Evolutionary conservation across 2,329 filamentous ascomycete genomes (phyloP).

Genomic region (Tolypocladium paradoxum): DNA sequence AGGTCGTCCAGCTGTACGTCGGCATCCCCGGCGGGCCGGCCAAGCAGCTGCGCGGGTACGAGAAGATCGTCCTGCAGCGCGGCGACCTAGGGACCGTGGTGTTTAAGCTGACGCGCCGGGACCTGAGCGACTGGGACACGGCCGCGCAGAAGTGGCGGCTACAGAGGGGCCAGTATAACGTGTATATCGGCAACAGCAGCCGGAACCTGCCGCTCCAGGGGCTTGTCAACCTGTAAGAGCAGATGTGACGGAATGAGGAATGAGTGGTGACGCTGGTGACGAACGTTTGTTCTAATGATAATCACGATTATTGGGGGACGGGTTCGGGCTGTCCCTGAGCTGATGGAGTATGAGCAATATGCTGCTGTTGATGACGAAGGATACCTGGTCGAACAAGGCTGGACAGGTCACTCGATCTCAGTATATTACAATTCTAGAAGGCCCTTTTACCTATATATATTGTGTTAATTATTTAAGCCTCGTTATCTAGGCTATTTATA

Average conservation of each 20-base stretch:
- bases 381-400: not conserved
- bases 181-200: constrained; percentile 38
- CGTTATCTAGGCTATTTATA: no score
- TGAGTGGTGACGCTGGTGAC: not conserved
- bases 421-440: not conserved
- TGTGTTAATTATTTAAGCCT: no score
- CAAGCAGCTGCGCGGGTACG: constrained; percentile 55
- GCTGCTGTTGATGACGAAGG: not conserved
- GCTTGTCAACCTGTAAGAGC: constrained; percentile 13
- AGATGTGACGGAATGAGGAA: not conserved
- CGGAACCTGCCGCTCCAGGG: constrained; percentile 30
- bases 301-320: not conserved
- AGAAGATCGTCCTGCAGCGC: constrained; percentile 42
- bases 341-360: not conserved
- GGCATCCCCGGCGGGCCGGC: constrained; percentile 36
- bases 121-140: constrained; percentile 57
- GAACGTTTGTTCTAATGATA: not conserved
- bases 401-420: not conserved
- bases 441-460: not conserved
- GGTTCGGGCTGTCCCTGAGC: not conserved
- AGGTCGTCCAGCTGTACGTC: constrained; percentile 39
- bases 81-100: constrained; percentile 31
- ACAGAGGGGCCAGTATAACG: constrained; percentile 29
- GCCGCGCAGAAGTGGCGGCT: constrained; percentile 49
- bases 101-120: constrained; percentile 48